Base-by-base conservation (phyloP, 768 basidiomycete genomes). In the Serendipita sp. region DNA sequence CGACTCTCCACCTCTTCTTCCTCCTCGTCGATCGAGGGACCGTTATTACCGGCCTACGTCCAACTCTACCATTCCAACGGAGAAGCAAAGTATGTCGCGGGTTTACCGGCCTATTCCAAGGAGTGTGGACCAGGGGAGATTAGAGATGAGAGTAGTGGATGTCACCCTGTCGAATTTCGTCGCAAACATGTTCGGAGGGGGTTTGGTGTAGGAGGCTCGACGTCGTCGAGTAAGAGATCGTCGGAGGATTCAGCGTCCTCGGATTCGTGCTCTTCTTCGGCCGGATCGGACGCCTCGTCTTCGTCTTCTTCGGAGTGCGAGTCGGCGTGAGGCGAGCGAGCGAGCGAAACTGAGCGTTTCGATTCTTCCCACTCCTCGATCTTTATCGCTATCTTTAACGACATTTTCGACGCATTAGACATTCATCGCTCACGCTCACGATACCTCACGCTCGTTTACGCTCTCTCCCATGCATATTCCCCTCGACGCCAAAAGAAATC, bases 1-100 rank as follows among this genome's bases (percentile, higher is more conserved):
- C n/a, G n/a, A n/a, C n/a, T n/a, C n/a, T n/a, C n/a, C n/a, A n/a
- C n/a, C n/a, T n/a, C n/a, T n/a, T n/a, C n/a, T 38, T n/a, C n/a
- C n/a, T n/a, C n/a, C n/a, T n/a, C n/a, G n/a, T n/a, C n/a, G n/a
- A n/a, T n/a, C n/a, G n/a, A n/a, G n/a, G n/a, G n/a, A n/a, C n/a
- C n/a, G n/a, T n/a, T n/a, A n/a, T 64, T 68, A 24, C 90, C 89
- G 1, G 79, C 83, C 3, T 91, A 91, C 69, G 88, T 85, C 3
- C 86, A 89, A 66, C 76, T 91, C 20, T 91, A 84, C 72, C 74
- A 90, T 68, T 68, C 75, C 17, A 86, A 87, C 66, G 89, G 90
- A n/a, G 84, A 88, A n/a, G 53, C 53, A 0, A 58, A 58, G 24
- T 58, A 58, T 24, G 30, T 31, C n/a, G 53, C 22, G 17, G 53